phyloP scores from a whole-genome alignment of 2,329 filamentous ascomycete species.

The Cryphonectria naterciae region DNA sequence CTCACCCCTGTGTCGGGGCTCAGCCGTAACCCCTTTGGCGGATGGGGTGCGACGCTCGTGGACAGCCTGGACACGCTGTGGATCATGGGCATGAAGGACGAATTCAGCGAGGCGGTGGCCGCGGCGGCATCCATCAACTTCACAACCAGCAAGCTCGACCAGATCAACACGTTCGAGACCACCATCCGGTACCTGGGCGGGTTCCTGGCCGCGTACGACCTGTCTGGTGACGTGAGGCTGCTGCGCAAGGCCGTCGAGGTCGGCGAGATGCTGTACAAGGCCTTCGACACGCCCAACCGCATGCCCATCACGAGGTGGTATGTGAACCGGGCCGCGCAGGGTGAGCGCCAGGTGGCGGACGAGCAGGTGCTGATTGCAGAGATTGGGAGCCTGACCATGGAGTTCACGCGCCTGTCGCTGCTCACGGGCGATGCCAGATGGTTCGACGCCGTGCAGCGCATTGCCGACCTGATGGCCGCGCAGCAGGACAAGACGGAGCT shows the following conservation, averaged over 20 bases:
- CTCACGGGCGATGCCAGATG: constrained; percentile 39
- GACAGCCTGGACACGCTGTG: constrained; percentile 28
- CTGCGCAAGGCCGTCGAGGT: constrained; percentile 46
- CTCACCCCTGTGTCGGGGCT: constrained; percentile 18
- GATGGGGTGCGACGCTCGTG: constrained; percentile 28
- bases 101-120: constrained; percentile 22
- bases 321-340: constrained; percentile 32
- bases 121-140: constrained; percentile 24
- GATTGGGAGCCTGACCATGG: constrained; percentile 39
- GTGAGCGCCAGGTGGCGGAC: constrained; percentile 32
- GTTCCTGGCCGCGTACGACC: constrained; percentile 27
- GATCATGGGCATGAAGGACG: constrained; percentile 27
- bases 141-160: constrained; percentile 17
- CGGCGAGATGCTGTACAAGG: constrained; percentile 43
- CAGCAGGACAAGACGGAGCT: constrained; percentile 25
- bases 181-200: constrained; percentile 31
- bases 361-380: constrained; percentile 35
- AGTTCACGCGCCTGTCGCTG: constrained; percentile 39
- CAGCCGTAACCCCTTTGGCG: constrained; percentile 24
- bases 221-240: constrained; percentile 39
- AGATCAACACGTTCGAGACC: constrained; percentile 42
- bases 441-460: constrained; percentile 38
- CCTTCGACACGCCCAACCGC: constrained; percentile 39
- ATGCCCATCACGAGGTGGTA: constrained; percentile 39
- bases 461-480: constrained; percentile 33